Percentiles rank a stretch among this genome's conserved stretches.
phyloP scores from a whole-genome alignment of 345 rosid species.

The Acer yangbiense region DNA sequence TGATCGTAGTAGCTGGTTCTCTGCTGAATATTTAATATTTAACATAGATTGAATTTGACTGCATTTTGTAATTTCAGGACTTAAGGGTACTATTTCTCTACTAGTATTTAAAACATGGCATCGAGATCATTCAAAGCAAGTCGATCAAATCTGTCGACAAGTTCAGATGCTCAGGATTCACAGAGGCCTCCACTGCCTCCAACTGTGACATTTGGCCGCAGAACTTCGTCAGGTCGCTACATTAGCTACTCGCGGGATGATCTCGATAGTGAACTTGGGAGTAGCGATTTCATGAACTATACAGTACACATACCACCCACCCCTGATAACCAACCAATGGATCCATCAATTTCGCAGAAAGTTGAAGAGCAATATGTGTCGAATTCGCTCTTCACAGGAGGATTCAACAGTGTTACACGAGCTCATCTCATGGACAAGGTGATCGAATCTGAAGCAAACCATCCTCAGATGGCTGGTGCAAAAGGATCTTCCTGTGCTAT shows the following conservation, averaged over 20 bases:
- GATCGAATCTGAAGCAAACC: constrained; percentile 82
- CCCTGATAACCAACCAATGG: constrained; percentile 96
- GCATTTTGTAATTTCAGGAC: constrained; percentile 42
- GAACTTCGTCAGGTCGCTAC: constrained; percentile 88
- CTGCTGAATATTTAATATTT: neutral
- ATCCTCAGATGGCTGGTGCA: constrained; percentile 98
- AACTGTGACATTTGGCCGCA: constrained; percentile 68
- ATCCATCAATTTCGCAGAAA: constrained; percentile 85
- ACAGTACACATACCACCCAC: constrained; percentile 94
- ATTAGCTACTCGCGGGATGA: constrained; percentile 91
- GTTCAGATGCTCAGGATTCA: constrained; percentile 63
- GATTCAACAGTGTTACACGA: constrained; percentile 79
- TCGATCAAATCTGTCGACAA: constrained; percentile 59
- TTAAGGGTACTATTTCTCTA: constrained; percentile 19
- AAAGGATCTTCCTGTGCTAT: constrained; percentile 91
- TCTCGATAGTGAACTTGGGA: constrained; percentile 88
- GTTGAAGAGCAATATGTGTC: constrained; percentile 98
- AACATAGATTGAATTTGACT: constrained; percentile 7
- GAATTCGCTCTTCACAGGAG: constrained; percentile 90
- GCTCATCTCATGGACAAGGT: constrained; percentile 99
- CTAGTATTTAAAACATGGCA: constrained; percentile 48
- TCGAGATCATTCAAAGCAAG: constrained; percentile 62
- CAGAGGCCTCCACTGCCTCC: constrained; percentile 65
- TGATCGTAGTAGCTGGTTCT: too few species aligned
- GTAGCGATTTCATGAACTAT: constrained; percentile 71